A percentile compares a stretch with the other conserved stretches of the same genome.
Evolutionary conservation across 202 grass and related monocot genomes (phyloP).

Genomic region (Miscanthus sacchariflorus): DNA sequence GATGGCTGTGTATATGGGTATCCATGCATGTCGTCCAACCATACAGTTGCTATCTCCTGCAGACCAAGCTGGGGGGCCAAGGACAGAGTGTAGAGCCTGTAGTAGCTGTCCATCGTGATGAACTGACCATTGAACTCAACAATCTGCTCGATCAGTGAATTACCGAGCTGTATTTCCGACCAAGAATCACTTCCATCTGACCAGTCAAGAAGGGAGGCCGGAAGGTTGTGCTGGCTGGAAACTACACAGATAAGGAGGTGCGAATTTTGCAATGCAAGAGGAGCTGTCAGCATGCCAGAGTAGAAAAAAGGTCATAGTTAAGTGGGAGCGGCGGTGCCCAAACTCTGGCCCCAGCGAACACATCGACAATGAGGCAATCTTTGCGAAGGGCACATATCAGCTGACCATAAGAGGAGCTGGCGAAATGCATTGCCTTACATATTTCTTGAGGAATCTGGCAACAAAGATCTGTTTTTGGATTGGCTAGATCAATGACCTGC

Average conservation of each 20-base stretch:
- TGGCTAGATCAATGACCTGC: not conserved
- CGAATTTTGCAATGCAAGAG: constrained; percentile 39
- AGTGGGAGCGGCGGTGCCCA: constrained; percentile 53
- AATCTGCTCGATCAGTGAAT: constrained; percentile 19
- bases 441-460: constrained; percentile 25
- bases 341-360: constrained; percentile 42
- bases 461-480: not conserved
- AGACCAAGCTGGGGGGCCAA: constrained; percentile 38
- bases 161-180: constrained; percentile 11
- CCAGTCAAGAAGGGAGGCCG: constrained; percentile 38
- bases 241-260: constrained; percentile 45
- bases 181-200: constrained; percentile 37
- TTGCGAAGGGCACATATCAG: not conserved
- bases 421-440: not conserved
- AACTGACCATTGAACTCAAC: constrained; percentile 50
- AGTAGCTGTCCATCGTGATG: constrained; percentile 3
- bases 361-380: constrained; percentile 48
- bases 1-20: not conserved
- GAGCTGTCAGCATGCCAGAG: constrained; percentile 49
- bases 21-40: not conserved
- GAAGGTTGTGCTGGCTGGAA: not conserved
- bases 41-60: constrained; percentile 26
- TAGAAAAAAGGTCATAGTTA: not conserved
- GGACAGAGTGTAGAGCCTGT: constrained; percentile 47
- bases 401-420: not conserved